These are phyloP conservation scores for Cercophora newfieldiana DNA, from an alignment of 495 filamentous ascomycete species.

Conservation along the genomic window DNA sequence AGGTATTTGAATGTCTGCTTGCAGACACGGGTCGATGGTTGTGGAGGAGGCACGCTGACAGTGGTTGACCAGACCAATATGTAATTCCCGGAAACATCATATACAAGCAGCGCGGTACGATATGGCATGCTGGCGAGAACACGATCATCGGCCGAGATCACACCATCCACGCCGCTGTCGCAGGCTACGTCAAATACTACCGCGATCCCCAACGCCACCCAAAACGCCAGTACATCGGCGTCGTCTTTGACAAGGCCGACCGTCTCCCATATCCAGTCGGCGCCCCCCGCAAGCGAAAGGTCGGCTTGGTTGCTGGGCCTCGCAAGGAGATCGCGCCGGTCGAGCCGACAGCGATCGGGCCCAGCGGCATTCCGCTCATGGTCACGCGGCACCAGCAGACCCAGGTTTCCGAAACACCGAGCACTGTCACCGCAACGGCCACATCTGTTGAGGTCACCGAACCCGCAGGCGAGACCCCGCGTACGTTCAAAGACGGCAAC, in stretches of 20 bases:
- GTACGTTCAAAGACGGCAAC: slow-evolving; percentile 21
- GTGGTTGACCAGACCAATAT: slow-evolving; percentile 63
- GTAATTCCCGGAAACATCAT: slow-evolving; percentile 96
- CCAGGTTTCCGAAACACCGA: slow-evolving; percentile 9
- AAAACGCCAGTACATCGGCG: slow-evolving; percentile 86
- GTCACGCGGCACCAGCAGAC: slow-evolving; percentile 42
- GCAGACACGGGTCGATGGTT: neutral
- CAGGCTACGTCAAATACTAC: slow-evolving; percentile 96
- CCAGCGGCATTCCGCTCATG: slow-evolving; percentile 46
- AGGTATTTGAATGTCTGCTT: slow-evolving; percentile 25
- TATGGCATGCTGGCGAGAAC: slow-evolving; percentile 94
- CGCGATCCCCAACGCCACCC: slow-evolving; percentile 76
- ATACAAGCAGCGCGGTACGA: slow-evolving; percentile 91
- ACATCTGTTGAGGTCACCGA: neutral
- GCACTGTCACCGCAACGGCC: neutral
- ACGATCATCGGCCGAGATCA: slow-evolving; percentile 93
- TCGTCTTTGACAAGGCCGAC: slow-evolving; percentile 76
- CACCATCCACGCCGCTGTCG: slow-evolving; percentile 82
- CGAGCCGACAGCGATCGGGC: slow-evolving; percentile 29
- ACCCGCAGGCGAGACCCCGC: neutral
- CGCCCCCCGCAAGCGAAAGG: slow-evolving; percentile 63
- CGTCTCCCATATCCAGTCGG: slow-evolving; percentile 72
- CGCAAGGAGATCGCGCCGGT: slow-evolving; percentile 24
- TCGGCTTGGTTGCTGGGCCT: slow-evolving; percentile 64
- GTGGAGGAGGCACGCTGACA: neutral